Evolutionary conservation across 257 asterid genomes (phyloP).

Genomic region (Ballota nigra): DNA sequence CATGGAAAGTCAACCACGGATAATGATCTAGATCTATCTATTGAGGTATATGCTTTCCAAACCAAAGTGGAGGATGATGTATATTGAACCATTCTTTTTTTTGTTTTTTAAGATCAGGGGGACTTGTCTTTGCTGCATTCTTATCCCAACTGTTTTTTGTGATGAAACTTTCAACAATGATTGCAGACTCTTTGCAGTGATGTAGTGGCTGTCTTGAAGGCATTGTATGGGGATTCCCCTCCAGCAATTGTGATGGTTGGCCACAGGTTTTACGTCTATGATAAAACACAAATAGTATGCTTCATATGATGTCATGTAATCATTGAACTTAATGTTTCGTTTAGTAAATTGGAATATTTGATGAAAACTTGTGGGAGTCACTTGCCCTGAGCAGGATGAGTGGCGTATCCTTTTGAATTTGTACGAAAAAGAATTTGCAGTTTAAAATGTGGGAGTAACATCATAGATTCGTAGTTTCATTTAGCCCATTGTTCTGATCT

Average conservation of each 20-base stretch:
- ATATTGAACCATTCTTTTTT: constrained; percentile 6
- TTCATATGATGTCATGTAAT: neutral
- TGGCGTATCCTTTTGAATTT: neutral
- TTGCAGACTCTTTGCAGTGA: constrained; percentile 79
- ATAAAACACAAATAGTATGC: neutral
- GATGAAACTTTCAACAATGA: constrained; percentile 23
- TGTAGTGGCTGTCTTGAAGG: constrained; percentile 76
- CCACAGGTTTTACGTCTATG: constrained; percentile 67
- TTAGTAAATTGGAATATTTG: neutral
- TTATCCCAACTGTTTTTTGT: constrained; percentile 13
- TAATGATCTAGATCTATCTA: constrained; percentile 78
- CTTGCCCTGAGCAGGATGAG: constrained; percentile 3
- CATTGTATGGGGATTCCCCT: constrained; percentile 84
- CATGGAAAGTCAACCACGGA: constrained; percentile 90
- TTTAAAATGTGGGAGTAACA: neutral
- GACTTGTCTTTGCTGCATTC: neutral
- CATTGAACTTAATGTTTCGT: neutral
- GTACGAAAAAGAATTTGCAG: neutral
- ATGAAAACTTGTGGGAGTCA: neutral
- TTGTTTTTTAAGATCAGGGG: constrained; percentile 7
- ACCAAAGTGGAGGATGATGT: constrained; percentile 14
- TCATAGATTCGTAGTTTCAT: neutral
- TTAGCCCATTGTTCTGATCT: constrained; percentile 9
- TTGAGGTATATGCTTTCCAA: constrained; percentile 56
- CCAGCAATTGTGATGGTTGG: constrained; percentile 95